A percentile compares a stretch with the other conserved stretches of the same genome.
phyloP scores from a whole-genome alignment of 2,329 filamentous ascomycete species.

The Fusarium drepaniforme region DNA sequence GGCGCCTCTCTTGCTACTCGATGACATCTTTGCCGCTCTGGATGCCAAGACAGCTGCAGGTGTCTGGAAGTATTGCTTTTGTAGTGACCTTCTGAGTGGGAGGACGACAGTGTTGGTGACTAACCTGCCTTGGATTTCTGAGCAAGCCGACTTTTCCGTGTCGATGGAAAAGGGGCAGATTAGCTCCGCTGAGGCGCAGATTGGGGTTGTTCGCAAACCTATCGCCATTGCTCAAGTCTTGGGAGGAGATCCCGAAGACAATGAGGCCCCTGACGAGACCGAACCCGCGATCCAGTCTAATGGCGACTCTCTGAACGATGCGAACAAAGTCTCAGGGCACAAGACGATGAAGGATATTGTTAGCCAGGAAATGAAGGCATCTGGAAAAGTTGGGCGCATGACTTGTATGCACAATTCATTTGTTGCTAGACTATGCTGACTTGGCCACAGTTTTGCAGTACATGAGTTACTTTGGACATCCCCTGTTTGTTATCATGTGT shows the following conservation, averaged over 20 bases:
- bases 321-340: slow-evolving; percentile 51
- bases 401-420: slow-evolving; percentile 51
- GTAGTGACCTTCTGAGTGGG: slow-evolving; percentile 64
- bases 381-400: slow-evolving; percentile 58
- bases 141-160: slow-evolving; percentile 62
- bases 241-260: slow-evolving; percentile 51
- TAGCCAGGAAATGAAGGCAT: slow-evolving; percentile 60
- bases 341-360: slow-evolving; percentile 57
- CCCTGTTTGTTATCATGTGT: slow-evolving; percentile 55
- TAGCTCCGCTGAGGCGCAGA: slow-evolving; percentile 56
- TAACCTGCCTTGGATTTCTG: slow-evolving; percentile 65
- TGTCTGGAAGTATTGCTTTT: slow-evolving; percentile 70
- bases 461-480: slow-evolving; percentile 63
- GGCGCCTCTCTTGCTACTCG: slow-evolving; percentile 66
- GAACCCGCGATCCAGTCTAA: slow-evolving; percentile 47
- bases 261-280: slow-evolving; percentile 38
- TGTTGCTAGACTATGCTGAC: slow-evolving; percentile 5
- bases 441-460: slow-evolving; percentile 59
- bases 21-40: slow-evolving; percentile 71
- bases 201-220: slow-evolving; percentile 59
- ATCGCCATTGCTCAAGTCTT: slow-evolving; percentile 57
- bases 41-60: slow-evolving; percentile 69
- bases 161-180: slow-evolving; percentile 60
- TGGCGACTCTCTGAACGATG: slow-evolving; percentile 46
- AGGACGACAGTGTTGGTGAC: slow-evolving; percentile 69